These are phyloP conservation scores for Citrus reticulata DNA, from an alignment of 345 rosid genomes.

Conservation along the genomic window DNA sequence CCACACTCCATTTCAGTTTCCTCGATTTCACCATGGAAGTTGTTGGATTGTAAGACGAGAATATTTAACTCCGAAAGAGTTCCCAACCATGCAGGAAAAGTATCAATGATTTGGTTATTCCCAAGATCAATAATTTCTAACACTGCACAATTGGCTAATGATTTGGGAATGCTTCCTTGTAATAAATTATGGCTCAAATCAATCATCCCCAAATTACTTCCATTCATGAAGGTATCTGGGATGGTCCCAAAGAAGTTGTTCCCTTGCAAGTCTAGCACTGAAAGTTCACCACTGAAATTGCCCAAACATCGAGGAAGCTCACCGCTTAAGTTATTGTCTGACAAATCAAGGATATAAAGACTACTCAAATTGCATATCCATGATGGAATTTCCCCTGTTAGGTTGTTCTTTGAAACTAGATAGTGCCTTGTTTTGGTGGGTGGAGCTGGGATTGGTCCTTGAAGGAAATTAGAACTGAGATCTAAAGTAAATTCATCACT, in stretches of 20 bases:
- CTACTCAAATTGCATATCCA: neutral
- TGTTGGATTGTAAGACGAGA: neutral
- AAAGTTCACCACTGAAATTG: neutral
- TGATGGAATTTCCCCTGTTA: constrained; percentile 5
- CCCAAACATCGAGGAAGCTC: constrained; percentile 4
- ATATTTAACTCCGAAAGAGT: neutral
- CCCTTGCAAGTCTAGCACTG: neutral
- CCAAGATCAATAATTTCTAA: neutral
- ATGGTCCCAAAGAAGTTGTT: constrained; percentile 8
- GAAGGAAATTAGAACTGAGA: no score
- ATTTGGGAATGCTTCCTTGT: neutral
- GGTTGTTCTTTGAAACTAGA: neutral
- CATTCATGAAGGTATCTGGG: neutral
- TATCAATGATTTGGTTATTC: neutral
- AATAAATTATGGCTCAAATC: neutral
- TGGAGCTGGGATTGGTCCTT: no score
- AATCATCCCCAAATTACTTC: neutral
- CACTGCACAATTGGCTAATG: neutral
- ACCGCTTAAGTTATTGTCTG: constrained; percentile 13
- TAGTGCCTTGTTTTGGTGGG: neutral
- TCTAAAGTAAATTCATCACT: no score
- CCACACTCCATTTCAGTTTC: neutral
- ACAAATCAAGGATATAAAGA: neutral
- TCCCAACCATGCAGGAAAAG: neutral
- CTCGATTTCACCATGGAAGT: neutral